These are phyloP conservation scores for Malbranchea zuffiana DNA, from an alignment of 2,329 filamentous ascomycete genomes.

Conservation along the genomic window DNA sequence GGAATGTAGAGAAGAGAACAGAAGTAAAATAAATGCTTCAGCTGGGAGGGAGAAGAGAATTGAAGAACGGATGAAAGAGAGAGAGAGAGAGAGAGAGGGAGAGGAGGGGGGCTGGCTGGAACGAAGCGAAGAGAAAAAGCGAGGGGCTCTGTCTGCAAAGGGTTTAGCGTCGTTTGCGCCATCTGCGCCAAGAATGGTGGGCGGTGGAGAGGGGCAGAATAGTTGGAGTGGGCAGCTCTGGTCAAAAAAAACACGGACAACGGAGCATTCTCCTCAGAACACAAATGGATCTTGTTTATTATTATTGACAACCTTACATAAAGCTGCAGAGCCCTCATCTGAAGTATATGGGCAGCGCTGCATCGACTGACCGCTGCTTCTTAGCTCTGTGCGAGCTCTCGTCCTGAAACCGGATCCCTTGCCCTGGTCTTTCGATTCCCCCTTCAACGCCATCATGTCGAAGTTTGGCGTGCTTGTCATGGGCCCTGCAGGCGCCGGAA, in stretches of 20 bases:
- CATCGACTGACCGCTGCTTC: too few species aligned
- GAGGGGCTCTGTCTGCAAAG: neutral
- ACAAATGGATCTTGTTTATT: too few species aligned
- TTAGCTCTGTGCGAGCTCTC: too few species aligned
- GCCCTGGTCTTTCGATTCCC: neutral
- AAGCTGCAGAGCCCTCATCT: too few species aligned
- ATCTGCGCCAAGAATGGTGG: neutral
- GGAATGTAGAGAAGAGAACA: conserved; percentile 1
- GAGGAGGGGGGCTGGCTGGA: conserved; percentile 4
- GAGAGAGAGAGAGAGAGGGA: conserved; percentile 11
- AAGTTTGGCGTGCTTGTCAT: conserved; percentile 93
- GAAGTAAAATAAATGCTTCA: neutral
- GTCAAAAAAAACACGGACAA: too few species aligned
- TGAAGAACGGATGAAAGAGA: conserved; percentile 2
- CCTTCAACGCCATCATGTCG: conserved; percentile 49
- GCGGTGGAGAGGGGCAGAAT: conserved; percentile 8
- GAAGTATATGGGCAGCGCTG: too few species aligned
- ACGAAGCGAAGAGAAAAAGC: neutral
- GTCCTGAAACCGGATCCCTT: neutral
- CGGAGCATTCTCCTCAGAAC: too few species aligned
- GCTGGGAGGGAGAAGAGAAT: conserved; percentile 1
- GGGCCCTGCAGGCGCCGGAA: conserved; percentile 91
- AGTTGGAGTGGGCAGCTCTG: neutral
- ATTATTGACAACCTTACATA: too few species aligned
- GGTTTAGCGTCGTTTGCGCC: conserved; percentile 4